Base-by-base conservation (phyloP, 495 filamentous ascomycete genomes). In the Tuber magnatum region DNA sequence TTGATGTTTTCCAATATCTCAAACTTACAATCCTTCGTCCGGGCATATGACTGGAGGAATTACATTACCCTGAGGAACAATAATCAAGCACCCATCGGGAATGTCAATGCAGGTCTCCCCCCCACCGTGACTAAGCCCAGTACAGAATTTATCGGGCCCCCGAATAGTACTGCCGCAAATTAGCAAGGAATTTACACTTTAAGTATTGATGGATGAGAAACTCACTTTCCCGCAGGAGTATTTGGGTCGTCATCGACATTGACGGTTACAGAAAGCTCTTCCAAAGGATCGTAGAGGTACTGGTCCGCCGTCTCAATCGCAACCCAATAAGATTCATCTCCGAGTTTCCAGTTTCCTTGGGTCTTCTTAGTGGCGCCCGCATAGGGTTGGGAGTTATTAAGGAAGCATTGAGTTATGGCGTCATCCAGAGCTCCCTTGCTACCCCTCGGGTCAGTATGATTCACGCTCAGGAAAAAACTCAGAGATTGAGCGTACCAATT, bases 101-200 rank as follows among this genome's bases (percentile, higher is more conserved):
- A 61, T 61, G 28, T 61, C 51, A 61, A 32, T 61, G n/a, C 51
- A 61, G n/a, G 51, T 61, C 1, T 61, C 24, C 2, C 51, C 51
- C 51, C 51, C 51, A 61, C 51, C 51, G 28, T 61, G 51, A n/a
- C 51, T 61, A 61, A 61, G 51, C 51, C 51, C 51, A n/a, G n/a
- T 16, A 22, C 51, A 61, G 28, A 61, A 61, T 61, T 61, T 61
- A 32, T 61, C 28, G 3, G 51, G 51, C 12, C 51, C 51, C n/a
- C 51, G n/a, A 28, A 61, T 61, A 32, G 32, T 16, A 28, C 51
- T 61, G n/a, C n/a, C 2, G 0, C 51, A 32, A 14, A 32, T 61
- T 16, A 61, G 51, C 12, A 32, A 10, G 10, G 10, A 32, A 32
- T 2, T 61, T 16, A 14, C n/a, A 16, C 51, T 32, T 61, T 10